phyloP scores from a whole-genome alignment of 805 yeast genomes.

The Lipomyces yamadae region DNA sequence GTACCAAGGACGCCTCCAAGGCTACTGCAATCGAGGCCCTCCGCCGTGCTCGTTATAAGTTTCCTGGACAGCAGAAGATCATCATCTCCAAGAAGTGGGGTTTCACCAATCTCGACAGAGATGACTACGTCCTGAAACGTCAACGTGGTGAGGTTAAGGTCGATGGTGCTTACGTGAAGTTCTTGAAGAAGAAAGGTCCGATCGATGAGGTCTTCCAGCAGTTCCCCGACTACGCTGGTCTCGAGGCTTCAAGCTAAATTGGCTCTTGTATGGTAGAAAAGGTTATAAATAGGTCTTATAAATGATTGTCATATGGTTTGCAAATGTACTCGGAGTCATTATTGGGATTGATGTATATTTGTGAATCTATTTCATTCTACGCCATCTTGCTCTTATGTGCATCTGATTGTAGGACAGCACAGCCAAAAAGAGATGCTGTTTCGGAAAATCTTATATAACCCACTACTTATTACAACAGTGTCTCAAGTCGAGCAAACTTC shows the following conservation, averaged over 20 bases:
- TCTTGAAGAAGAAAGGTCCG: constrained; percentile 95
- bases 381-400: background rate
- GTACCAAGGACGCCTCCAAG: constrained; percentile 98
- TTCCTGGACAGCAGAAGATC: constrained; percentile 99
- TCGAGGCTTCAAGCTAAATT: constrained; percentile 24
- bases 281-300: background rate
- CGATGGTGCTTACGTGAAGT: constrained; percentile 99
- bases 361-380: background rate
- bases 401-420: background rate
- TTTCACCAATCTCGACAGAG: constrained; percentile 99
- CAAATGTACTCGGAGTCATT: constrained; percentile 3
- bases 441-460: background rate
- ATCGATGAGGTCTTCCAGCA: constrained; percentile 60
- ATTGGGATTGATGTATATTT: constrained; percentile 1
- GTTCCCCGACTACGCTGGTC: constrained; percentile 39
- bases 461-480: background rate
- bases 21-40: constrained; percentile 97
- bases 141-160: constrained; percentile 98
- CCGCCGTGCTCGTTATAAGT: constrained; percentile 99
- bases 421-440: background rate
- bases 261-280: background rate
- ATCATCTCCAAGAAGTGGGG: constrained; percentile 99
- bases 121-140: constrained; percentile 90
- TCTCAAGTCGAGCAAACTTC: background rate
- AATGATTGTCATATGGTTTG: background rate